Evolutionary conservation across 805 yeast genomes (phyloP).

Genomic region (Maudiozyma saulgeensis): DNA sequence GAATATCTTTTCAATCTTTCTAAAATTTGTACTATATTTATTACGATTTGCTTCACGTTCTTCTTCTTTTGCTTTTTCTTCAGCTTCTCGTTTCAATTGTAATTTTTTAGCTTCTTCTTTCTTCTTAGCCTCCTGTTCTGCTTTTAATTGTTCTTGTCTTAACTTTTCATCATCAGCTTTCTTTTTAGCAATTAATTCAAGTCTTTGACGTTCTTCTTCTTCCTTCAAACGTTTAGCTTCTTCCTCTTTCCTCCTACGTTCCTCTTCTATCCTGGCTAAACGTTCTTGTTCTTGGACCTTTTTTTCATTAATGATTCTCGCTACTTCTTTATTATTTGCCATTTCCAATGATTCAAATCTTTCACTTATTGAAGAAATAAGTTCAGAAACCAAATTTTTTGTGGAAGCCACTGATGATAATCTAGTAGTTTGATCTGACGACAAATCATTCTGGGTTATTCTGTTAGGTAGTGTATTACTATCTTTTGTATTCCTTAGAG

Average conservation of each 20-base stretch:
- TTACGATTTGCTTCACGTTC: conserved; percentile 14
- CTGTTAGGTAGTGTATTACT: too few relatives aligned
- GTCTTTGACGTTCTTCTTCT: conserved; percentile 9
- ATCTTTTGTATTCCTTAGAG: too few relatives aligned
- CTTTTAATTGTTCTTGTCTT: conserved; percentile 7
- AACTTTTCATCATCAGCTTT: conserved; percentile 12
- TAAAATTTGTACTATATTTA: conserved; percentile 20
- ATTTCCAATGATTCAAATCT: conserved; percentile 6
- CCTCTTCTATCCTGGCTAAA: conserved; percentile 2
- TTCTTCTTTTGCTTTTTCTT: conserved; percentile 14
- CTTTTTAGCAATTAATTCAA: conserved; percentile 8
- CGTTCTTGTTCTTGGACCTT: conserved; percentile 4
- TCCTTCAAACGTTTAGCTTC: conserved; percentile 8
- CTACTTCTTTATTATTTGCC: conserved; percentile 7
- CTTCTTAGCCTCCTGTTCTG: conserved; percentile 11
- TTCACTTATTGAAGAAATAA: conserved; percentile 7
- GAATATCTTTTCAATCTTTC: conserved; percentile 36
- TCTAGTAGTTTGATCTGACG: not conserved
- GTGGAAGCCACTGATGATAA: not conserved
- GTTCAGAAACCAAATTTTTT: not conserved
- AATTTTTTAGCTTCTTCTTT: conserved; percentile 17
- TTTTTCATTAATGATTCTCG: conserved; percentile 3
- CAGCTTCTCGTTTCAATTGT: conserved; percentile 16
- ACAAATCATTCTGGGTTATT: not conserved
- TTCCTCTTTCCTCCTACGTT: conserved; percentile 10